A percentile compares a stretch with the other conserved stretches of the same genome.
These are phyloP conservation scores for Tolypocladium pustulatum DNA, from an alignment of 2,329 filamentous ascomycete genomes.

Conservation along the genomic window DNA sequence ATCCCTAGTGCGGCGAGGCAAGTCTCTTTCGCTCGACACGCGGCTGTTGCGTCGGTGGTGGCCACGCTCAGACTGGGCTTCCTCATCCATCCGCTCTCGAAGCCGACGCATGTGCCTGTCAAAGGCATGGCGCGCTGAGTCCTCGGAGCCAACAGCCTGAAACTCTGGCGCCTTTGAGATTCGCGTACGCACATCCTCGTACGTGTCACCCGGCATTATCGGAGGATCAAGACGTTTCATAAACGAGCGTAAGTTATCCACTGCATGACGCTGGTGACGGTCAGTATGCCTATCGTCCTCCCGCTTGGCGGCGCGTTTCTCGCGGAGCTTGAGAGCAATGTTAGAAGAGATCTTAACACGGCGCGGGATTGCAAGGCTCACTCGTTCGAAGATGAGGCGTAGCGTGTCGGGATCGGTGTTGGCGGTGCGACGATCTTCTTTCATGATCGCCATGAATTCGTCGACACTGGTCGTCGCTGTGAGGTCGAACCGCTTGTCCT, in stretches of 20 bases:
- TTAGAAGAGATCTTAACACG: constrained; percentile 4
- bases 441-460: constrained; percentile 75
- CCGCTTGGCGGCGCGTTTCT: constrained; percentile 71
- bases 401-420: constrained; percentile 74
- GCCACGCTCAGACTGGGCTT: constrained; percentile 48
- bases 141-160: constrained; percentile 70
- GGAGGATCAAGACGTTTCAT: constrained; percentile 89
- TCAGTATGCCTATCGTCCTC: constrained; percentile 82
- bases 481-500: constrained; percentile 90
- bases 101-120: constrained; percentile 85
- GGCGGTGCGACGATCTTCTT: constrained; percentile 78
- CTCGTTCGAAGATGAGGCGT: constrained; percentile 72
- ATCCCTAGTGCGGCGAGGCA: constrained; percentile 53
- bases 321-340: constrained; percentile 49
- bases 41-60: constrained; percentile 47
- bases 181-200: constrained; percentile 75
- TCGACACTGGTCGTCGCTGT: constrained; percentile 78
- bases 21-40: constrained; percentile 37
- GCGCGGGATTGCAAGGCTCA: constrained; percentile 22
- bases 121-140: constrained; percentile 72
- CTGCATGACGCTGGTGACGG: constrained; percentile 71
- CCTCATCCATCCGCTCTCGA: constrained; percentile 86
- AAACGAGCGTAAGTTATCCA: constrained; percentile 73
- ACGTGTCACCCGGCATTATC: constrained; percentile 66
- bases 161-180: constrained; percentile 78